Evolutionary conservation across 331 rosid genomes (phyloP).

Genomic region (Spiraea crenata): DNA sequence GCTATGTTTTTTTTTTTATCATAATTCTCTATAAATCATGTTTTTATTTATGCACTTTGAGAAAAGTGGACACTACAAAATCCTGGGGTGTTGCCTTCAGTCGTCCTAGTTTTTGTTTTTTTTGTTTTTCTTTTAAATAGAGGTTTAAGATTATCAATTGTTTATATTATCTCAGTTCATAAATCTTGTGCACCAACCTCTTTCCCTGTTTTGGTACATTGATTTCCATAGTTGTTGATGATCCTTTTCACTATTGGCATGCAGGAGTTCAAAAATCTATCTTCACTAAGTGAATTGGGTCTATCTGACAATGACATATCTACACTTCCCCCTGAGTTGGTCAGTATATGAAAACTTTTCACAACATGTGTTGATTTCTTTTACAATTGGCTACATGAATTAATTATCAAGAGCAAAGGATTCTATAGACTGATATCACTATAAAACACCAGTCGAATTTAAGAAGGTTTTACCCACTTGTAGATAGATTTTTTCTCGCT

Average conservation of each 20-base stretch:
- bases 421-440: not conserved
- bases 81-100: too few species aligned
- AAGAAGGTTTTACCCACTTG: not conserved
- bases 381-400: not conserved
- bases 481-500: not conserved
- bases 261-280: conserved; percentile 67
- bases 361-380: conserved; percentile 14
- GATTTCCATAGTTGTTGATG: conserved; percentile 10
- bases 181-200: conserved; percentile 14
- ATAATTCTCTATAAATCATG: too few species aligned
- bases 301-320: conserved; percentile 84
- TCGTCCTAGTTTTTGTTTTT: too few species aligned
- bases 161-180: not conserved
- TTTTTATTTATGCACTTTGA: too few species aligned
- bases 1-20: too few species aligned
- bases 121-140: too few species aligned
- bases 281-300: conserved; percentile 74
- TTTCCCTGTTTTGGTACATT: conserved; percentile 7
- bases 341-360: conserved; percentile 37
- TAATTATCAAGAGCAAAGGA: not conserved
- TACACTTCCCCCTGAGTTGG: conserved; percentile 85
- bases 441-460: not conserved
- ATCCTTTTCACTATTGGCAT: conserved; percentile 24
- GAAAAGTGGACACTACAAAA: not conserved
- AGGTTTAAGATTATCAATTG: too few species aligned